phyloP scores from a whole-genome alignment of 2,329 filamentous ascomycete species.

The Xylariaceae sp. region DNA sequence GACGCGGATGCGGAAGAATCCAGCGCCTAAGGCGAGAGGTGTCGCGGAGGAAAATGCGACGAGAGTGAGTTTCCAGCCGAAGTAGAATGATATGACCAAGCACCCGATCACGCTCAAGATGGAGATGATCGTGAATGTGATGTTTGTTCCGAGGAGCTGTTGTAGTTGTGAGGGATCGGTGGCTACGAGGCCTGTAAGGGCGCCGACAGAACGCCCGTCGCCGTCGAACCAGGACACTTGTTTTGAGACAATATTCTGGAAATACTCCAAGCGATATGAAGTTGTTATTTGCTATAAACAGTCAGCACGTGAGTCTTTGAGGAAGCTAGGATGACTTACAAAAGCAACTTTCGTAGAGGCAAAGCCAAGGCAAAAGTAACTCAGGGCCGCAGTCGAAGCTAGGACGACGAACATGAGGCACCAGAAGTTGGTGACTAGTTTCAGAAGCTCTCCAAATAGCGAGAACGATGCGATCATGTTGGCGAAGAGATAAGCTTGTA shows the following conservation, averaged over 20 bases:
- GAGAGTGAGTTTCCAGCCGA: constrained; percentile 70
- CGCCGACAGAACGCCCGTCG: constrained; percentile 53
- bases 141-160: constrained; percentile 57
- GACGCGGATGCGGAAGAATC: constrained; percentile 35
- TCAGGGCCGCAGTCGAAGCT: constrained; percentile 46
- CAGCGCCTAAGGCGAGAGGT: constrained; percentile 44
- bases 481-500: constrained; percentile 53
- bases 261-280: constrained; percentile 54
- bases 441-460: constrained; percentile 24
- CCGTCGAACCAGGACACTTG: constrained; percentile 56
- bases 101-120: constrained; percentile 61
- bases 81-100: constrained; percentile 61
- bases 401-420: constrained; percentile 60
- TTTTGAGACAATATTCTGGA: constrained; percentile 53
- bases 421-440: constrained; percentile 48
- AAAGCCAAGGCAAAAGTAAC: constrained; percentile 49
- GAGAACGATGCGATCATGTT: constrained; percentile 40
- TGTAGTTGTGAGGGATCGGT: constrained; percentile 55
- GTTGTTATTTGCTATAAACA: constrained; percentile 41
- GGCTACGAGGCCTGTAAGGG: constrained; percentile 51
- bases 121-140: constrained; percentile 58
- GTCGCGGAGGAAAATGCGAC: constrained; percentile 58
- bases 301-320: neutral
- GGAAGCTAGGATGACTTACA: constrained; percentile 20
- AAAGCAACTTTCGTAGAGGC: constrained; percentile 44